phyloP scores from a whole-genome alignment of 208 protist species.

The Crithidia bombi region DNA sequence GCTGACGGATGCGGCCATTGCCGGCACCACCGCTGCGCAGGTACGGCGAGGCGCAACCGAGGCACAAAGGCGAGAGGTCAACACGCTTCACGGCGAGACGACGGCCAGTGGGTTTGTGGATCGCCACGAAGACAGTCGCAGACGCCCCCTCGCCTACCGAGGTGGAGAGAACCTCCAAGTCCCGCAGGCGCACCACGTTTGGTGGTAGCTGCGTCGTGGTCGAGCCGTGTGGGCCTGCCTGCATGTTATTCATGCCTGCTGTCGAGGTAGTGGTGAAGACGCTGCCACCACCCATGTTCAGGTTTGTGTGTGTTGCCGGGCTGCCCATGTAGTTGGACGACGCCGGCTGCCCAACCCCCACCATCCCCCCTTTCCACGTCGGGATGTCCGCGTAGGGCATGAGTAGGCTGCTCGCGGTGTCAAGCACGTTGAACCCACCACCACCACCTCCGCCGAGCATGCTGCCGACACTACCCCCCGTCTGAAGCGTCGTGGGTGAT shows the following conservation, averaged over 20 bases:
- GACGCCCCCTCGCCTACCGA: constrained; percentile 74
- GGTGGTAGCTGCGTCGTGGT: constrained; percentile 23
- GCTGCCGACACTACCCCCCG: constrained; percentile 13
- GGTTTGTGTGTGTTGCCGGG: constrained; percentile 10
- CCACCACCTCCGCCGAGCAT: constrained; percentile 3
- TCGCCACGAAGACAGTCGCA: constrained; percentile 71
- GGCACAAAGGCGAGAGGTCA: constrained; percentile 69
- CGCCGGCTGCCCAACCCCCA: constrained; percentile 9
- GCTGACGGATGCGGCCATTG: constrained; percentile 50
- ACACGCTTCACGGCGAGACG: constrained; percentile 84
- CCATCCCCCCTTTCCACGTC: constrained; percentile 21
- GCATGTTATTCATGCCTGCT: constrained; percentile 9
- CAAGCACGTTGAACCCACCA: constrained; percentile 2
- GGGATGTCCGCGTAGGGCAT: constrained; percentile 49
- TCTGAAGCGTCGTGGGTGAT: constrained; percentile 9
- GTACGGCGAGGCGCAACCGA: constrained; percentile 24
- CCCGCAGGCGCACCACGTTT: constrained; percentile 65
- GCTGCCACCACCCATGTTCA: not conserved
- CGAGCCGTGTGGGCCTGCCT: not conserved
- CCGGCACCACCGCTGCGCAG: constrained; percentile 20
- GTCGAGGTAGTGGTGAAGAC: constrained; percentile 11
- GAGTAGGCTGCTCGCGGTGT: constrained; percentile 36
- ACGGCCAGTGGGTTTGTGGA: constrained; percentile 67
- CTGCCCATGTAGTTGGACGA: constrained; percentile 13
- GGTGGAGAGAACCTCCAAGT: constrained; percentile 48